Evolutionary conservation across 2,329 filamentous ascomycete species (phyloP), one percentile per base, ranked within the genome.

Genomic region (Talaromyces albobiverticillius): DNA sequence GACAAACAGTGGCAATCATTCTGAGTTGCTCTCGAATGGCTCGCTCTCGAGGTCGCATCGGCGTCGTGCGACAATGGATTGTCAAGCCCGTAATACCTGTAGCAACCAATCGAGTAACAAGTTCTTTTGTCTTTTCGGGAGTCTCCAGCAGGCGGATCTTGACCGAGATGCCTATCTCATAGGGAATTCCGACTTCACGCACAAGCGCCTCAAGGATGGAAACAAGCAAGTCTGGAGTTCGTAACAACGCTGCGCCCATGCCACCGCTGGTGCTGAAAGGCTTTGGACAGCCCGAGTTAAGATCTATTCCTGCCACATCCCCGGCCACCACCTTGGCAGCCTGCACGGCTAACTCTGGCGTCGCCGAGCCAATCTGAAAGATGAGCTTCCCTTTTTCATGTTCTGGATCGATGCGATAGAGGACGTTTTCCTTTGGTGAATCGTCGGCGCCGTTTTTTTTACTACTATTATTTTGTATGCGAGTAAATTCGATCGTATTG

Each of bases 281-380:
- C 72, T 99, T 99, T 0, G 94, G 94, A 68, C 94, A 99, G n/a
- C 94, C 94, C 0, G 94, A 91, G 70, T 99, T 99, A 58, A 99
- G 88, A 70, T 97, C 94, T 62, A 99, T 96, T 57, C 94, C 94
- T 0, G 87, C 86, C 3, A 99, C 94, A 71, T 97, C 90, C 11
- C 77, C 82, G 0, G 92, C 94, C 18, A 99, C 87, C 14, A 96
- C 75, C 51, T 85, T 85, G 2, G 93, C 91, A 1, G 93, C 92
- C 68, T 88, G 76, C 0, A 97, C 92, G 1, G 94, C 94, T 26
- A 86, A 81, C 11, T 87, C 85, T 0, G 94, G 90, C 56, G 88
- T 86, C 9, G 91, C 84, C 0, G 93, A 96, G 55, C 94, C 94
- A 55, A 99, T 85, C 70, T 99, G 94, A 71, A 94, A 97, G 56